phyloP scores from a whole-genome alignment of 2,329 filamentous ascomycete genomes.

The Penicillium digitatum region DNA sequence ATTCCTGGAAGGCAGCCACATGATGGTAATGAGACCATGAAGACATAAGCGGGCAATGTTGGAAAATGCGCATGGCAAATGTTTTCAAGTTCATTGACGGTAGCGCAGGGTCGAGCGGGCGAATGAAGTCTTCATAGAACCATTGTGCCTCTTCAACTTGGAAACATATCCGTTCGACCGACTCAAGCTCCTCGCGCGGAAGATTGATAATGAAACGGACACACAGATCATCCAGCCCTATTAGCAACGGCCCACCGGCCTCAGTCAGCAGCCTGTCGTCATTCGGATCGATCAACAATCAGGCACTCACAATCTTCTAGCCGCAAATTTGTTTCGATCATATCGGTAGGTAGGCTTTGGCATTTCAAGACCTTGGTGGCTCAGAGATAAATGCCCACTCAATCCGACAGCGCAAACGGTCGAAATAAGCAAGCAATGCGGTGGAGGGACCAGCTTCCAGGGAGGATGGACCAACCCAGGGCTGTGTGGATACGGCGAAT shows the following conservation, averaged over 20 bases:
- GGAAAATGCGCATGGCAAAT: slow-evolving; percentile 87
- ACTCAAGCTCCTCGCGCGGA: slow-evolving; percentile 82
- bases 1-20: slow-evolving; percentile 81
- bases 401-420: slow-evolving; percentile 21
- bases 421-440: slow-evolving; percentile 14
- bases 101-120: slow-evolving; percentile 76
- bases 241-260: slow-evolving; percentile 9
- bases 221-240: slow-evolving; percentile 95
- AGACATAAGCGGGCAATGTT: slow-evolving; percentile 85
- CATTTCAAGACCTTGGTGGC: slow-evolving; percentile 52
- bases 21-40: slow-evolving; percentile 74
- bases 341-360: slow-evolving; percentile 57
- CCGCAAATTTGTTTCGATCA: slow-evolving; percentile 75
- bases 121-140: slow-evolving; percentile 99
- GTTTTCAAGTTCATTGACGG: slow-evolving; percentile 79
- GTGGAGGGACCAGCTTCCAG: slow-evolving; percentile 26
- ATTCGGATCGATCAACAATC: background rate
- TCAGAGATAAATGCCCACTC: slow-evolving; percentile 22
- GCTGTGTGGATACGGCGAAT: slow-evolving; percentile 4
- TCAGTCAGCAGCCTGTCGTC: slow-evolving; percentile 21
- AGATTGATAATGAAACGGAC: slow-evolving; percentile 98
- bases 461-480: slow-evolving; percentile 18
- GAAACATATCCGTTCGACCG: slow-evolving; percentile 92
- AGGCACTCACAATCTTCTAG: slow-evolving; percentile 76
- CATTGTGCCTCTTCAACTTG: slow-evolving; percentile 99